phyloP scores from a whole-genome alignment of 306 rosid species.

The Vigna hirtella region DNA sequence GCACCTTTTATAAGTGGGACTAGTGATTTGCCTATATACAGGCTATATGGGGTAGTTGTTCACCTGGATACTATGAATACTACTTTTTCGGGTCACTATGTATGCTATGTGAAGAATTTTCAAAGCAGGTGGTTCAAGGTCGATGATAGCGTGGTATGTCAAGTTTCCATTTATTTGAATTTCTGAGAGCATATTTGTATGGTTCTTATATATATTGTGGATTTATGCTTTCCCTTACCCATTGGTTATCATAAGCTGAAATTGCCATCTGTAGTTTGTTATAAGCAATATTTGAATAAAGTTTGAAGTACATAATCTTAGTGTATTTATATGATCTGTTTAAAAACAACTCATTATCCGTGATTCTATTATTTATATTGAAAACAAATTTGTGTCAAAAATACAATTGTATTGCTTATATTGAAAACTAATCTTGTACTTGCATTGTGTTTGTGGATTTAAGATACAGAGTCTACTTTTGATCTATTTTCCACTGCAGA shows the following conservation, averaged over 20 bases:
- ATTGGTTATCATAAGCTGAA: conserved; percentile 4
- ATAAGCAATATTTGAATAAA: neutral
- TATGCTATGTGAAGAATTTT: conserved; percentile 83
- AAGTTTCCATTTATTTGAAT: conserved; percentile 34
- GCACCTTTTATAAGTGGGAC: conserved; percentile 92
- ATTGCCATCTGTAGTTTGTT: neutral
- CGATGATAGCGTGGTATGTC: conserved; percentile 82
- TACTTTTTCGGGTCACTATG: conserved; percentile 92
- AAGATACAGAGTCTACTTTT: conserved; percentile 7
- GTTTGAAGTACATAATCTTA: conserved; percentile 6
- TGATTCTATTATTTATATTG: neutral
- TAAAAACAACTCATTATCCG: neutral
- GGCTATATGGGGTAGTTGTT: conserved; percentile 83
- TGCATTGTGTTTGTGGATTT: neutral
- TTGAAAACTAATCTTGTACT: neutral
- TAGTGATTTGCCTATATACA: conserved; percentile 81
- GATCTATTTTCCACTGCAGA: neutral
- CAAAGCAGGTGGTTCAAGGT: conserved; percentile 92
- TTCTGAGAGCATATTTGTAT: neutral
- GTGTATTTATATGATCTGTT: conserved; percentile 4
- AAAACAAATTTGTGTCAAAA: neutral
- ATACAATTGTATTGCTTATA: neutral
- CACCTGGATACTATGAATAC: conserved; percentile 87
- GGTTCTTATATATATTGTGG: neutral
- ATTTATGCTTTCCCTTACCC: conserved; percentile 13